Evolutionary conservation across 1,284 basidiomycete species (phyloP).

Genomic region (Moniliophthora roreri): DNA sequence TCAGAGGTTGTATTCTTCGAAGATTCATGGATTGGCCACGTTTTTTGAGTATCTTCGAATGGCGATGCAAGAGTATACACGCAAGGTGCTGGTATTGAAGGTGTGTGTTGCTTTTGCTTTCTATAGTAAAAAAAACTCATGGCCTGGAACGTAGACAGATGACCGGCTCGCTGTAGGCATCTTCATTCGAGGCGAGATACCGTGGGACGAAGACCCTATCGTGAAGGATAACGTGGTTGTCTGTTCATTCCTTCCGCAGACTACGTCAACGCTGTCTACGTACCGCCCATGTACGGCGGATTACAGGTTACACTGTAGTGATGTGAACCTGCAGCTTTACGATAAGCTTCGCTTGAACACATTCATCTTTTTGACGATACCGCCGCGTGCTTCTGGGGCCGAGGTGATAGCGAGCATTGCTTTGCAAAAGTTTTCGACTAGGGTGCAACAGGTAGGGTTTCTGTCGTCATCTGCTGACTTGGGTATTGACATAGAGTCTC

Average conservation of each 20-base stretch:
- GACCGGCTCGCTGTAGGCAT: conserved; percentile 60
- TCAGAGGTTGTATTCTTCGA: conserved; percentile 62
- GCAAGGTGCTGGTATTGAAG: conserved; percentile 59
- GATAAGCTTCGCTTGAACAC: conserved; percentile 51
- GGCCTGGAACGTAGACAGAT: conserved; percentile 42
- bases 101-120: conserved; percentile 28
- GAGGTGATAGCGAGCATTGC: conserved; percentile 61
- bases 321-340: conserved; percentile 56
- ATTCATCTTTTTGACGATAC: conserved; percentile 55
- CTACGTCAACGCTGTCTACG: conserved; percentile 43
- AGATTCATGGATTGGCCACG: conserved; percentile 45
- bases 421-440: conserved; percentile 55
- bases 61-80: conserved; percentile 52
- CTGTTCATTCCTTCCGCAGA: conserved; percentile 58
- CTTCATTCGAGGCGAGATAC: conserved; percentile 58
- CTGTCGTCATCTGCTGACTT: neutral
- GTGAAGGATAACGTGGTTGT: conserved; percentile 60
- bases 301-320: conserved; percentile 54
- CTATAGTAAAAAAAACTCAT: neutral
- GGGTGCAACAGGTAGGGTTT: conserved; percentile 46
- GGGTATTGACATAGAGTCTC: neutral
- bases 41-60: conserved; percentile 63
- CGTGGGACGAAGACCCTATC: conserved; percentile 62
- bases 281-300: conserved; percentile 51
- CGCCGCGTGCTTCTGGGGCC: conserved; percentile 40